phyloP scores from a whole-genome alignment of 495 filamentous ascomycete species.

The Chaetomium fimeti region DNA sequence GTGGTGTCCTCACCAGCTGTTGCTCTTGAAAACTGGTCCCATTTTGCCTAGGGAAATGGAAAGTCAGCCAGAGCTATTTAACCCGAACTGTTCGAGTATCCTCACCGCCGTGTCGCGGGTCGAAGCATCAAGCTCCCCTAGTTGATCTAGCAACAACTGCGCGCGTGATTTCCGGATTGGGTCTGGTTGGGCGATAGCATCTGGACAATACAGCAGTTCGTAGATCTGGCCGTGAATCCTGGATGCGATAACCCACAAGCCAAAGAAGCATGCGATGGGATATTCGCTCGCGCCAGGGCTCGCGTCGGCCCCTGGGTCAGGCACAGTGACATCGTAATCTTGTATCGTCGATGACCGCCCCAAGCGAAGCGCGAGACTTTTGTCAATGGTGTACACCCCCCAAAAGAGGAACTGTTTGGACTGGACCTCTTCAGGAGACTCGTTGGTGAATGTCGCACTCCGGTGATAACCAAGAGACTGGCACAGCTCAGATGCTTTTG shows the following conservation, averaged over 20 bases:
- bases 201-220: conserved; percentile 25
- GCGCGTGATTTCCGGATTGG: conserved; percentile 8
- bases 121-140: conserved; percentile 11
- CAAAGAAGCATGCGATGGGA: conserved; percentile 11
- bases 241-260: conserved; percentile 20
- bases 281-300: background rate
- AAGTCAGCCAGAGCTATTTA: background rate
- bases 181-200: conserved; percentile 18
- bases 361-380: conserved; percentile 57
- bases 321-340: conserved; percentile 58
- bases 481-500: conserved; percentile 58
- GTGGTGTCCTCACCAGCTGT: conserved; percentile 26
- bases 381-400: conserved; percentile 58
- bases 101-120: conserved; percentile 6
- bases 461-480: conserved; percentile 64
- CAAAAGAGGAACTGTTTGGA: conserved; percentile 55
- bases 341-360: conserved; percentile 60
- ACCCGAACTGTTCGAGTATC: background rate
- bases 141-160: background rate
- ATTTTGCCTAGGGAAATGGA: background rate
- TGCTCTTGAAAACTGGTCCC: conserved; percentile 4
- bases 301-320: conserved; percentile 4
- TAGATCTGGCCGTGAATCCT: conserved; percentile 28
- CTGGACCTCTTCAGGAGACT: conserved; percentile 34
- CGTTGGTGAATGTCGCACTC: conserved; percentile 51